Percentiles rank a stretch among this genome's conserved stretches.
Evolutionary conservation across 257 asterid species (phyloP).

Genomic region (Jasminum sambac): DNA sequence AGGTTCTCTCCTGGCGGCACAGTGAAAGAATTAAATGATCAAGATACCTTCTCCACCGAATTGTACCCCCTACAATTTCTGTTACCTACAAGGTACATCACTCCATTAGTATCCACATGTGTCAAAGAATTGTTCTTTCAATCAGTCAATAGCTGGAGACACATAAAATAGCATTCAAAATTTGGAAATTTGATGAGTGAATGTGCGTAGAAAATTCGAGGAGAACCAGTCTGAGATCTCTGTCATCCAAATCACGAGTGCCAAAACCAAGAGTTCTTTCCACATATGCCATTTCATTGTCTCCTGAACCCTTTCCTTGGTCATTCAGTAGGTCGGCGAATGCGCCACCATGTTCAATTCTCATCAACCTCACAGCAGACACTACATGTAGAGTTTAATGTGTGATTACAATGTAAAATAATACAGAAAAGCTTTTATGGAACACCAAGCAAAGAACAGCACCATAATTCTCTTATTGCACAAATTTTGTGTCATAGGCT

Average conservation of each 20-base stretch:
- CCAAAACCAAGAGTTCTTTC: slow-evolving; percentile 92
- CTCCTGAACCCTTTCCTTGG: slow-evolving; percentile 93
- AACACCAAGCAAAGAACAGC: too few relatives aligned
- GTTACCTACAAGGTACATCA: slow-evolving; percentile 59
- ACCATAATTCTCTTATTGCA: too few relatives aligned
- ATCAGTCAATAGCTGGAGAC: background rate
- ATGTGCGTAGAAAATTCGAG: slow-evolving; percentile 14
- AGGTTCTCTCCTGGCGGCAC: slow-evolving; percentile 65
- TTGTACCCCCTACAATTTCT: slow-evolving; percentile 93
- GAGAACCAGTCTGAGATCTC: slow-evolving; percentile 85
- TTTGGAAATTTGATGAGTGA: slow-evolving; percentile 14
- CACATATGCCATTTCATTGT: slow-evolving; percentile 91
- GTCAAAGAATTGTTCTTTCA: background rate
- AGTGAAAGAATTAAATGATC: slow-evolving; percentile 89
- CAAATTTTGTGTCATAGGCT: too few relatives aligned
- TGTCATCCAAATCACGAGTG: slow-evolving; percentile 75
- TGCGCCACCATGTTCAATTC: slow-evolving; percentile 88
- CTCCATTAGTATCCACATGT: background rate
- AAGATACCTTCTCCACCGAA: slow-evolving; percentile 95
- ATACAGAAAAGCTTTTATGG: too few relatives aligned
- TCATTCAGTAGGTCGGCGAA: slow-evolving; percentile 92
- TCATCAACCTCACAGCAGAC: slow-evolving; percentile 93
- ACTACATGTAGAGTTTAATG: slow-evolving; percentile 36
- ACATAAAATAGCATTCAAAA: background rate
- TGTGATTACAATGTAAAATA: too few relatives aligned